Conservation (phyloP, 2,329 filamentous ascomycete genomes). For the Didymella pinodella region DNA sequence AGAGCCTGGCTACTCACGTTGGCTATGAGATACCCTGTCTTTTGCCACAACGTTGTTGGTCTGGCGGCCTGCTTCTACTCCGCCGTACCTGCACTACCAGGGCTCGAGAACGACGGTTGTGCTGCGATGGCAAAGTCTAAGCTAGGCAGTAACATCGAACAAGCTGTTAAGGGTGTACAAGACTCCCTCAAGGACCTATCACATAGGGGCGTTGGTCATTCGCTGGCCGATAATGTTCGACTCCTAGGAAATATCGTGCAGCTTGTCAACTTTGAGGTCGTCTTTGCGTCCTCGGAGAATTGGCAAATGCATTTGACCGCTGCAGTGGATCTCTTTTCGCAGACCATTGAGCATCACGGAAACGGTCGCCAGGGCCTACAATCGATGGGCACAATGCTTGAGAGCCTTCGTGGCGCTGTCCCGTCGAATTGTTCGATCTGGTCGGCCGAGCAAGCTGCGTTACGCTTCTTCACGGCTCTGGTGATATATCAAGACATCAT, state of each 20-base stretch:
- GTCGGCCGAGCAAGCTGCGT: background rate
- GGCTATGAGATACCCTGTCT: background rate
- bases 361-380: background rate
- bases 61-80: background rate
- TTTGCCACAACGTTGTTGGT: background rate
- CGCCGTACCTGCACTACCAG: background rate
- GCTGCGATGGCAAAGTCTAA: background rate
- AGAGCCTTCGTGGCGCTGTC: background rate
- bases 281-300: background rate
- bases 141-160: background rate
- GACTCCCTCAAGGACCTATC: background rate
- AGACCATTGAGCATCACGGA: background rate
- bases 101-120: background rate
- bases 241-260: background rate
- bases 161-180: background rate
- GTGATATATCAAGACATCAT: background rate
- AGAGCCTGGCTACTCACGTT: background rate
- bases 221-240: background rate
- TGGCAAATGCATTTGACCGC: background rate
- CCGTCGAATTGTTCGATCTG: background rate
- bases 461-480: background rate
- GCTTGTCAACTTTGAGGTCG: background rate
- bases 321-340: background rate
- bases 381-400: background rate
- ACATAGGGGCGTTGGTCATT: background rate